Evolutionary conservation across 2,329 filamentous ascomycete species (phyloP).

Genomic region (Clathrospora elynae): DNA sequence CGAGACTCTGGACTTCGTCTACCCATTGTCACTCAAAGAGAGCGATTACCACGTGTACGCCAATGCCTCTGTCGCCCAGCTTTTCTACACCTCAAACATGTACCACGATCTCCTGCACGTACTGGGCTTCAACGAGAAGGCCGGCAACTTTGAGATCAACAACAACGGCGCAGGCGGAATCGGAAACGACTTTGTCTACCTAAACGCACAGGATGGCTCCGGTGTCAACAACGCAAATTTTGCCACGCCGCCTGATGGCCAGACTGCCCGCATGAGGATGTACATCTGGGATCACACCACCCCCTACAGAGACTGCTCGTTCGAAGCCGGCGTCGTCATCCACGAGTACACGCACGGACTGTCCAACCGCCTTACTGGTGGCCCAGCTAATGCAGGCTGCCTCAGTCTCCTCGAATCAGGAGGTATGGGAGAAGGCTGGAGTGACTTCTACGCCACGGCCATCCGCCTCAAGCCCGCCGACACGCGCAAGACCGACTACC

Average conservation of each 20-base stretch:
- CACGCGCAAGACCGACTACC: slow-evolving; percentile 54
- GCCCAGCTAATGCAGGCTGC: slow-evolving; percentile 60
- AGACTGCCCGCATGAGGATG: slow-evolving; percentile 62
- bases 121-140: slow-evolving; percentile 63
- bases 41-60: slow-evolving; percentile 49
- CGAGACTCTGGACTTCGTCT: slow-evolving; percentile 52
- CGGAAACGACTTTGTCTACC: slow-evolving; percentile 60
- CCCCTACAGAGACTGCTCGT: slow-evolving; percentile 60
- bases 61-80: slow-evolving; percentile 62
- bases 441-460: slow-evolving; percentile 61
- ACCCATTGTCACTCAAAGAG: slow-evolving; percentile 33
- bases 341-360: slow-evolving; percentile 56
- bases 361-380: slow-evolving; percentile 64
- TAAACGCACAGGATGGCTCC: slow-evolving; percentile 62
- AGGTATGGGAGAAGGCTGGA: slow-evolving; percentile 65
- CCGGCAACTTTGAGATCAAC: slow-evolving; percentile 65
- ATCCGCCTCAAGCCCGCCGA: slow-evolving; percentile 55
- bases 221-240: slow-evolving; percentile 65
- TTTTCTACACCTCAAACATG: slow-evolving; percentile 65
- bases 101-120: slow-evolving; percentile 65
- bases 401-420: slow-evolving; percentile 56
- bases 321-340: slow-evolving; percentile 65
- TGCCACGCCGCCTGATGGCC: slow-evolving; percentile 51
- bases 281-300: slow-evolving; percentile 59
- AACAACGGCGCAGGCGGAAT: slow-evolving; percentile 61